Evolutionary conservation across 2,329 filamentous ascomycete genomes (phyloP).

Genomic region (Xylariomycetidae sp.): DNA sequence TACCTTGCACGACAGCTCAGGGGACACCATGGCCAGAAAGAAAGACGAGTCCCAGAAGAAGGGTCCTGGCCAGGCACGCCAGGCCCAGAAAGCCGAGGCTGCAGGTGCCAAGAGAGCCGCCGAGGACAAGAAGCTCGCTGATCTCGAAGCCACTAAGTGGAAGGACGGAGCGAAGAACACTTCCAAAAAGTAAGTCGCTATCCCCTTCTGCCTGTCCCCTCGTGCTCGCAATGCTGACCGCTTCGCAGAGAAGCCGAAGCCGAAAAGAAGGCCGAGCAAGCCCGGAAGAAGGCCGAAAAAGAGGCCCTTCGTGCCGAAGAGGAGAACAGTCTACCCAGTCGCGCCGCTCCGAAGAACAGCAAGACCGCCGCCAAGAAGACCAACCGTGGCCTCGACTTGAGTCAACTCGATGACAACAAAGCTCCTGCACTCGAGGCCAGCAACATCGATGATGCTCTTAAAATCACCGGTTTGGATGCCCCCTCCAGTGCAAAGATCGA

Average conservation of each 20-base stretch:
- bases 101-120: conserved; percentile 73
- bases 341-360: conserved; percentile 58
- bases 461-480: conserved; percentile 66
- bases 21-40: conserved; percentile 59
- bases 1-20: background rate
- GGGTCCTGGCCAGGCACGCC: conserved; percentile 80
- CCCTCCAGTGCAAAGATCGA: conserved; percentile 66
- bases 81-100: conserved; percentile 90
- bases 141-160: conserved; percentile 73
- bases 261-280: conserved; percentile 74
- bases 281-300: conserved; percentile 86
- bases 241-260: conserved; percentile 69
- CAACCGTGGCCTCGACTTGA: conserved; percentile 66
- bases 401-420: conserved; percentile 50
- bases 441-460: conserved; percentile 89
- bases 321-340: conserved; percentile 57
- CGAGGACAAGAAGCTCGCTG: conserved; percentile 59
- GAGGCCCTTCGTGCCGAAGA: conserved; percentile 79
- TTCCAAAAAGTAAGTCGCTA: conserved; percentile 70
- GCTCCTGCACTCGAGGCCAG: conserved; percentile 68
- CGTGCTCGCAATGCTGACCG: background rate
- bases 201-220: background rate
- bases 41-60: conserved; percentile 86
- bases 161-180: conserved; percentile 76
- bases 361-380: conserved; percentile 65